A percentile compares a stretch with the other conserved stretches of the same genome.
phyloP scores from a whole-genome alignment of 257 asterid genomes.

The Penstemon eatonii region DNA sequence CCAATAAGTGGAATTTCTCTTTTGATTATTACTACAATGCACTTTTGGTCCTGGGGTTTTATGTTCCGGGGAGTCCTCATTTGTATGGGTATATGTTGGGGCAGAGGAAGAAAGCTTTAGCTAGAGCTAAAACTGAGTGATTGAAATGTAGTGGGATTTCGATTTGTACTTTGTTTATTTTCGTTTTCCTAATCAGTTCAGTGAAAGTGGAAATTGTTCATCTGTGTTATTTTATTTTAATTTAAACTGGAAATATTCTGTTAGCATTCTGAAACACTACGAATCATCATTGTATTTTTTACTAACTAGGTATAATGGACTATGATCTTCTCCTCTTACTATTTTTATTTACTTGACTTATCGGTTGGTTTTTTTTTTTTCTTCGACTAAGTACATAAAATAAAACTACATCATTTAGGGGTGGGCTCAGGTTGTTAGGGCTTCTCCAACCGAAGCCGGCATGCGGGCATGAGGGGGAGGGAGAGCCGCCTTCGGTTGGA shows the following conservation, averaged over 20 bases:
- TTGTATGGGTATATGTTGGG: slow-evolving; percentile 80
- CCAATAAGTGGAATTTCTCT: slow-evolving; percentile 73
- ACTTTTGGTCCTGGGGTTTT: slow-evolving; percentile 51
- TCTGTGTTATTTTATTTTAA: neutral
- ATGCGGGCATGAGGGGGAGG: no score
- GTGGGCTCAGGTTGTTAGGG: no score
- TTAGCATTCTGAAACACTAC: neutral
- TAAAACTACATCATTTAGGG: no score
- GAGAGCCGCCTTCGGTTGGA: no score
- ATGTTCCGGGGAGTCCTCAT: slow-evolving; percentile 88
- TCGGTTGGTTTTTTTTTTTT: no score
- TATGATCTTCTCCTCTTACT: no score
- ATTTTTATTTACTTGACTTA: no score
- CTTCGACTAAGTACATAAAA: no score
- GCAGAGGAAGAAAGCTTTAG: slow-evolving; percentile 83
- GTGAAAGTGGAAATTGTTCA: neutral
- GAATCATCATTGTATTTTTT: no score
- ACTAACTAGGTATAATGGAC: no score
- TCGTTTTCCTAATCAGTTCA: neutral
- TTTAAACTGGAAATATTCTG: neutral
- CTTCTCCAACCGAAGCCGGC: no score
- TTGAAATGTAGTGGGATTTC: neutral
- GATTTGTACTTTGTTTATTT: neutral
- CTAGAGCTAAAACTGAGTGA: slow-evolving; percentile 65
- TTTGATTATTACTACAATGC: slow-evolving; percentile 77